Evolutionary conservation across 2,329 filamentous ascomycete species (phyloP), one percentile per base, ranked within the genome.

Genomic region (Trichoderma oligosporum): DNA sequence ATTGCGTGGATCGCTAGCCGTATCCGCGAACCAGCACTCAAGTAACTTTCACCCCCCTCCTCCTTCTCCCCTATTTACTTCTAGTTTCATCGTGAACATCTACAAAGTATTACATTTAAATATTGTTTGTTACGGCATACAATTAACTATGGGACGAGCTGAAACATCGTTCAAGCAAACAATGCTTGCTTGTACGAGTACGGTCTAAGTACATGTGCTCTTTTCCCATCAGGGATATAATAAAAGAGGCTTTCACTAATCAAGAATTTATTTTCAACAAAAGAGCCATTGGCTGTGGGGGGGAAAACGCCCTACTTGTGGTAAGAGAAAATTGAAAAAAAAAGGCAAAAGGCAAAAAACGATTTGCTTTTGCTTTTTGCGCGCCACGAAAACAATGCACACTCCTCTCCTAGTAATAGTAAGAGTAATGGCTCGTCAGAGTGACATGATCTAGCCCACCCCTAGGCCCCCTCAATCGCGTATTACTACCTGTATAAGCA

Each of bases 1-100:
- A 39, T 55, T 39, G 51, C 51, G 51, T 55, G 51, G 51, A 55
- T 55, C 51, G 51, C 41, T 55, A 46, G 27, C 51, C 29, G 51
- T 55, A 55, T 41, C 51, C 51, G 51, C 25, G 24, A 16, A 27
- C 42, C 11, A 20, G 39, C 24, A 33, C 31, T 29, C 36, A 11
- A 33, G 29, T 29, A 31, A 29, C 41, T 9, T 18, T 4, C 48
- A 14, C 36, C 35, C 48, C 25, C 18, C 25, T 9, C 8, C 46
- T 16, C 46, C 22, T 25, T 18, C 39, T 29, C 36, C 38, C 38
- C 38, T 41, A 12, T 33, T 9, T 11, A 16, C 31, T 44, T 25
- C 9, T 42, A 20, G 18, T 20, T 41, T 41, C 38, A 18, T 41
- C 16, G 12, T 41, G 4, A 12, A 16, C 38, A 11, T 16, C 18